phyloP scores from a whole-genome alignment of 345 rosid genomes.

The Rhodamnia argentea region DNA sequence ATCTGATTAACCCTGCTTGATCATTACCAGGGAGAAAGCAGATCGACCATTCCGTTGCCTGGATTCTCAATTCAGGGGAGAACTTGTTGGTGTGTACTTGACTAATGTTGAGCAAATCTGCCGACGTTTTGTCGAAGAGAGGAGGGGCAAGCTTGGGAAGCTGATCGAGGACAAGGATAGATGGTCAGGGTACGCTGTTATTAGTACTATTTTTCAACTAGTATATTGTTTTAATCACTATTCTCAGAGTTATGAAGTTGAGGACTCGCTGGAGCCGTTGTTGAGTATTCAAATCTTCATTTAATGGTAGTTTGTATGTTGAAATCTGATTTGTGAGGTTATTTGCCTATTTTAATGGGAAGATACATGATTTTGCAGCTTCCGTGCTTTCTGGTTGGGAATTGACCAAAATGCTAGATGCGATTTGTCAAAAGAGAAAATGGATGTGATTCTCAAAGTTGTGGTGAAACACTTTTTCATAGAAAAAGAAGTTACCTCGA shows the following conservation, averaged over 20 bases:
- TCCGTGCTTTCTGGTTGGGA: conserved; percentile 76
- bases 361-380: conserved; percentile 35
- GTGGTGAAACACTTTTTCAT: conserved; percentile 85
- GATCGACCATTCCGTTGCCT: conserved; percentile 96
- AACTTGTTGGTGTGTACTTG: conserved; percentile 87
- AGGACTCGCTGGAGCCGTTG: not conserved
- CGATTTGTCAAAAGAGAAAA: conserved; percentile 74
- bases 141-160: conserved; percentile 54
- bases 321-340: not conserved
- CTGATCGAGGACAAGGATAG: conserved; percentile 72
- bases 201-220: not conserved
- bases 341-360: not conserved
- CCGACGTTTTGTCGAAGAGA: conserved; percentile 80
- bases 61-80: conserved; percentile 69
- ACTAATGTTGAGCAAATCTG: conserved; percentile 81
- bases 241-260: not conserved
- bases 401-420: conserved; percentile 62
- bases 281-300: not conserved
- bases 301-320: not conserved
- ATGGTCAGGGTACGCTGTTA: conserved; percentile 64
- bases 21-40: conserved; percentile 61
- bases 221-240: not conserved
- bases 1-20: not conserved
- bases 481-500: conserved; percentile 90
- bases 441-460: conserved; percentile 66